phyloP scores from a whole-genome alignment of 2,329 filamentous ascomycete genomes.

The Fusarium xyrophilum region DNA sequence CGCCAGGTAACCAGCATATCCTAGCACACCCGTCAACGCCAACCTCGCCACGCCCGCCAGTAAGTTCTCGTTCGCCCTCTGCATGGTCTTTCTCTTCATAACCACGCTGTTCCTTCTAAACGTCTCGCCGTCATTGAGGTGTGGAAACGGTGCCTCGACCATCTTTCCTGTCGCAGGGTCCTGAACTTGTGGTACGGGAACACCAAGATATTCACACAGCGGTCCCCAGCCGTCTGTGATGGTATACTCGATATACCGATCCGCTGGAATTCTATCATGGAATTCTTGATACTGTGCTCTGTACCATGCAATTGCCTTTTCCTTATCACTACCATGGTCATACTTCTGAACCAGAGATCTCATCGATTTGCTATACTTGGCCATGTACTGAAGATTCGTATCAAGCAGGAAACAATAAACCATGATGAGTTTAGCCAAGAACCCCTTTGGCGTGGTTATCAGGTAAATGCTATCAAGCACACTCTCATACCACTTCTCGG shows the following conservation, averaged over 20 bases:
- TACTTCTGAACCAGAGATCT: constrained; percentile 38
- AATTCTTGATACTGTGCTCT: constrained; percentile 49
- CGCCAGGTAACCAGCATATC: constrained; percentile 42
- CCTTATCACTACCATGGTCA: constrained; percentile 46
- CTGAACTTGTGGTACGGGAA: constrained; percentile 46
- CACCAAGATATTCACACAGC: constrained; percentile 50
- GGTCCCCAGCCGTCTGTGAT: constrained; percentile 52
- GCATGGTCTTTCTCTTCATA: constrained; percentile 14
- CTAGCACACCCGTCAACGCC: constrained; percentile 36
- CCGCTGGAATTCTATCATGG: constrained; percentile 44
- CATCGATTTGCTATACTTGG: constrained; percentile 42
- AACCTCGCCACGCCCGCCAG: constrained; percentile 35
- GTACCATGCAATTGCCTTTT: constrained; percentile 49
- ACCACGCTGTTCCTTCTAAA: constrained; percentile 29
- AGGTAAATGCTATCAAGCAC: constrained; percentile 44
- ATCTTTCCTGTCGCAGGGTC: constrained; percentile 44
- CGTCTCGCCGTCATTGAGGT: constrained; percentile 43
- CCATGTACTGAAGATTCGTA: constrained; percentile 32
- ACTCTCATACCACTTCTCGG: constrained; percentile 47
- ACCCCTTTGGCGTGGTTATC: constrained; percentile 33
- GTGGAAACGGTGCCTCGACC: constrained; percentile 46
- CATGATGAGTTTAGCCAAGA: constrained; percentile 39
- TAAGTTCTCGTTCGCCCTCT: constrained; percentile 40
- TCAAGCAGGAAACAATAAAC: constrained; percentile 45
- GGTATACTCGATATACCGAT: constrained; percentile 49